phyloP scores from a whole-genome alignment of 148 eudicot species.

The Rhododendron mucronatum region DNA sequence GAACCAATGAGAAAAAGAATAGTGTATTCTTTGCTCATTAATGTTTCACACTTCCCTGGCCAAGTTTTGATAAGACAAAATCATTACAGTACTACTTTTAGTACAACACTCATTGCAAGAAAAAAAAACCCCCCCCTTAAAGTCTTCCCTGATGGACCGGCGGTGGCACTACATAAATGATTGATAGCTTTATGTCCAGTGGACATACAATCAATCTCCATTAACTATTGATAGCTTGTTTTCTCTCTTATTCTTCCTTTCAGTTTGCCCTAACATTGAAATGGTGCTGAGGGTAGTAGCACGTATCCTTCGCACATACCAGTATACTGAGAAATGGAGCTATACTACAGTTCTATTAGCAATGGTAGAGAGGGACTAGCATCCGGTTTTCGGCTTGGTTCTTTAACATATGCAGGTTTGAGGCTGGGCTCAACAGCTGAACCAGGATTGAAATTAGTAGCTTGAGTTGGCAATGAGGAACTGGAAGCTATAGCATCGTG shows the following conservation, averaged over 20 bases:
- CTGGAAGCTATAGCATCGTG: constrained; percentile 87
- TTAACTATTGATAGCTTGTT: not conserved
- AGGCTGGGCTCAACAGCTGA: constrained; percentile 22
- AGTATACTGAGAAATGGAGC: not conserved
- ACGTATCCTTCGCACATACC: not conserved
- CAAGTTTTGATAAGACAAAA: not conserved
- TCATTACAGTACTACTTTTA: not conserved
- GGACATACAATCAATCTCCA: not conserved
- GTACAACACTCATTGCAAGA: not conserved
- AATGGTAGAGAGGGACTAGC: constrained; percentile 29
- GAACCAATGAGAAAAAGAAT: not conserved
- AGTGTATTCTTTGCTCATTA: not conserved
- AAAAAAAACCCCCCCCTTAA: not conserved
- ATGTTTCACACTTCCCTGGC: not conserved
- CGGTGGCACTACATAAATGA: not conserved
- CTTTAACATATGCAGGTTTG: constrained; percentile 30
- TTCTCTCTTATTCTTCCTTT: not conserved
- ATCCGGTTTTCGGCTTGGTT: constrained; percentile 17
- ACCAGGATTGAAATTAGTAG: constrained; percentile 13
- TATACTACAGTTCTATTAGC: not conserved
- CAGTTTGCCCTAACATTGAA: not conserved
- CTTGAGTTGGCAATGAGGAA: constrained; percentile 46
- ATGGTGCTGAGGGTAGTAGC: not conserved
- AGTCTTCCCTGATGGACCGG: not conserved
- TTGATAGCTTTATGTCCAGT: not conserved